phyloP scores from a whole-genome alignment of 441 rosid species.

The Bocquillonia castaneifolia region DNA sequence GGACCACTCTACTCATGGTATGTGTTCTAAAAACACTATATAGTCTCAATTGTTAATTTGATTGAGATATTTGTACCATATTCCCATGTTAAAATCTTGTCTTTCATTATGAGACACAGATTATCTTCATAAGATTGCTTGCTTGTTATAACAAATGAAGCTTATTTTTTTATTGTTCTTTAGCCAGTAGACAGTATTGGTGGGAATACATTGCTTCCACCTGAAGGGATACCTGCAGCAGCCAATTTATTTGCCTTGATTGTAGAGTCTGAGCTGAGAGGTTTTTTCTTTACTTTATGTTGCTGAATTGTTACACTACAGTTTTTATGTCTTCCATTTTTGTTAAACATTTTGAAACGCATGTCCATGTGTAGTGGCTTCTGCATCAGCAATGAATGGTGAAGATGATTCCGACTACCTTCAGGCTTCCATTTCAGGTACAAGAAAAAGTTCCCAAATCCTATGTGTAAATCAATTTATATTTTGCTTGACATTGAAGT shows the following conservation, averaged over 20 bases:
- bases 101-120: neutral
- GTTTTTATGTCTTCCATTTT: constrained; percentile 1
- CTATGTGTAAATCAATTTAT: constrained; percentile 3
- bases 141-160: constrained; percentile 25
- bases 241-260: constrained; percentile 74
- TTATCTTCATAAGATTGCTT: constrained; percentile 8
- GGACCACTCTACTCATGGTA: constrained; percentile 88
- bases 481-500: neutral
- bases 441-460: constrained; percentile 21
- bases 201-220: constrained; percentile 60
- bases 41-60: constrained; percentile 1
- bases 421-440: constrained; percentile 91
- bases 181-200: constrained; percentile 61
- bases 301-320: constrained; percentile 19
- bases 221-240: constrained; percentile 77
- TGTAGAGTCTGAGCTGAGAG: constrained; percentile 76
- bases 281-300: constrained; percentile 34
- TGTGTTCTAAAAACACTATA: constrained; percentile 12
- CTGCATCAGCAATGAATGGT: constrained; percentile 68
- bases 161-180: constrained; percentile 30
- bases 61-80: neutral
- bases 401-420: constrained; percentile 55
- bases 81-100: neutral
- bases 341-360: constrained; percentile 9
- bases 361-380: constrained; percentile 48